Base-by-base conservation (phyloP, 208 protist genomes). In the Tritrichomonas foetus region DNA sequence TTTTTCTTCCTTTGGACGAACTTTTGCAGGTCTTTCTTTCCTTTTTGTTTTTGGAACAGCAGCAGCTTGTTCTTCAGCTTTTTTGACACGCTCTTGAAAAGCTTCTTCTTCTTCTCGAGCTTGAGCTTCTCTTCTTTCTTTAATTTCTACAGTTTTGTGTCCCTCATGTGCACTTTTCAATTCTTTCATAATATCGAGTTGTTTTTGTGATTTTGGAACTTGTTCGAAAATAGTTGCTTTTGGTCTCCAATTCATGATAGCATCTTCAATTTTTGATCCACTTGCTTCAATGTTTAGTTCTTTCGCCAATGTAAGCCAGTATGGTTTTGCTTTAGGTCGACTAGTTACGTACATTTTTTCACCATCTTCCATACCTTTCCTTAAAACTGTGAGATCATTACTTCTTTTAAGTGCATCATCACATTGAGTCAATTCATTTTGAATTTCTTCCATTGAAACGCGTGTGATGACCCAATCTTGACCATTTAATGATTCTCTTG, bases 191-290 rank as follows among this genome's bases (percentile, higher is more conserved):
- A 84, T 30, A 33, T 84, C 44, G 0, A n/a, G 5, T 53, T 84
- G 74, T 53, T 84, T 84, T n/a, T 53, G 33, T 1, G 3, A 53
- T 53, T 9, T 0, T 53, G 74, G 41, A 22, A 16, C 44, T 30
- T 53, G 36, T 53, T 84, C 74, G 44, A 84, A 84, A 33, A 84
- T 84, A 22, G 74, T 84, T 53, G 20, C 41, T n/a, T 53, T 84
- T 53, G 74, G 74, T 30, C 74, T 84, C 74, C 74, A 84, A 13
- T 33, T 44, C 13, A 33, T 25, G 3, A 84, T 9, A n/a, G 25
- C 14, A 22, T 84, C 74, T 84, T 84, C 74, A 53, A 49, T 84
- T 49, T 33, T 47, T n/a, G 1, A 11, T 22, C 8, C 74, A 20
- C 74, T n/a, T 3, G n/a, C 36, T 84, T 53, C 41, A 53, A 84